Conservation (phyloP, 2,329 filamentous ascomycete genomes). For the Zymoseptoria passerinii region DNA sequence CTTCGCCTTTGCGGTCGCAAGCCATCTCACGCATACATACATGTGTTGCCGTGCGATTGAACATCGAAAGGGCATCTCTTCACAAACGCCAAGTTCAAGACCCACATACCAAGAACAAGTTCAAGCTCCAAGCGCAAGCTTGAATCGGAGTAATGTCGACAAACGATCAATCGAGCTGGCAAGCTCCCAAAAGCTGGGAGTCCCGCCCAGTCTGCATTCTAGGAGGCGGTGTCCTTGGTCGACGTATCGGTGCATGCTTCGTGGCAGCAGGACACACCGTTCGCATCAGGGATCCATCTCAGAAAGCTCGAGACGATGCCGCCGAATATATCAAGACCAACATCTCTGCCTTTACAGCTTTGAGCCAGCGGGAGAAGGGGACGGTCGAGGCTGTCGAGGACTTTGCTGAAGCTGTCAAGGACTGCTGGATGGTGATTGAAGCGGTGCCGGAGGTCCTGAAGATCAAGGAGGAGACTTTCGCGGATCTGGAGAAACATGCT, state of each 20-base stretch:
- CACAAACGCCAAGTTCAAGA: too few relatives aligned
- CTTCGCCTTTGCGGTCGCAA: too few relatives aligned
- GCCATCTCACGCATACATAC: too few relatives aligned
- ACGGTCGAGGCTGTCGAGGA: constrained; percentile 29
- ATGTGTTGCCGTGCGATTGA: too few relatives aligned
- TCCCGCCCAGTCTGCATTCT: constrained; percentile 1
- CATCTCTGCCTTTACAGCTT: constrained; percentile 19
- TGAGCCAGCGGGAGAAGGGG: constrained; percentile 19
- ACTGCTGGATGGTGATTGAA: constrained; percentile 49
- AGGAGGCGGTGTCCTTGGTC: constrained; percentile 3
- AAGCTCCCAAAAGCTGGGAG: background rate
- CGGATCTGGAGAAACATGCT: constrained; percentile 37
- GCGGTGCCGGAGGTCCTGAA: constrained; percentile 44
- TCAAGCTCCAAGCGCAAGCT: too few relatives aligned
- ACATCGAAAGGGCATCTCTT: too few relatives aligned
- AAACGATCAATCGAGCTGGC: background rate
- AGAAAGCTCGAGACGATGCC: constrained; percentile 32
- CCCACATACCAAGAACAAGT: too few relatives aligned
- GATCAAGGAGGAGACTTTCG: constrained; percentile 44
- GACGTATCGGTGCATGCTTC: constrained; percentile 15
- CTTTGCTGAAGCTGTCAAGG: constrained; percentile 34
- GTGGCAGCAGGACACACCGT: constrained; percentile 36
- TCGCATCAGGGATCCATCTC: constrained; percentile 36
- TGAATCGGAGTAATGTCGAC: too few relatives aligned
- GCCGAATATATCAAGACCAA: constrained; percentile 36